Conservation (phyloP, 306 rosid genomes). For the Urtica urens region DNA sequence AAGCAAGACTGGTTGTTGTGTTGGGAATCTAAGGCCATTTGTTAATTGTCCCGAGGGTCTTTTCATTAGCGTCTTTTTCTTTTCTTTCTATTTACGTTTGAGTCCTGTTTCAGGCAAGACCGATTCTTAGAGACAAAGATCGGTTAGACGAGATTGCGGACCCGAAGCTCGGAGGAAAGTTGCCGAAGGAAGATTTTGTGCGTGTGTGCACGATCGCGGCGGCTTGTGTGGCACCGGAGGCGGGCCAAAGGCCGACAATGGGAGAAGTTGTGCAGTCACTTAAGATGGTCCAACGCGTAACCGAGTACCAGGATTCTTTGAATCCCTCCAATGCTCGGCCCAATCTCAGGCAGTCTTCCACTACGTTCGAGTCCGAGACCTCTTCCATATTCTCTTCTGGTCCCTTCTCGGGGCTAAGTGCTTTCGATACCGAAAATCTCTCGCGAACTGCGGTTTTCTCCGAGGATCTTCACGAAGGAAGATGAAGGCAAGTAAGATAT, state of each 20-base stretch:
- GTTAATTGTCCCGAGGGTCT: background rate
- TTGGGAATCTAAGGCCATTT: too few species aligned
- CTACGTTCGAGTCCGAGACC: conserved; percentile 77
- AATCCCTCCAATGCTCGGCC: conserved; percentile 54
- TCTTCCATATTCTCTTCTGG: conserved; percentile 95
- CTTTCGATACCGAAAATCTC: conserved; percentile 64
- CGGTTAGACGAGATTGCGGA: conserved; percentile 80
- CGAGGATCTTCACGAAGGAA: conserved; percentile 97
- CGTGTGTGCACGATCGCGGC: conserved; percentile 95
- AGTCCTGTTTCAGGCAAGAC: conserved; percentile 69
- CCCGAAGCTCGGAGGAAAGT: conserved; percentile 70
- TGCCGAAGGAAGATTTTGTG: conserved; percentile 76
- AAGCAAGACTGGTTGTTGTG: too few species aligned
- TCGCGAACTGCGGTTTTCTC: conserved; percentile 79
- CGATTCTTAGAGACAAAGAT: conserved; percentile 87
- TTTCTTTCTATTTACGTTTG: background rate
- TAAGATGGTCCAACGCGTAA: conserved; percentile 88
- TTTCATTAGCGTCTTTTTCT: background rate
- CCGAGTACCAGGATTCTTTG: conserved; percentile 51
- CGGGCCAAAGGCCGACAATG: conserved; percentile 94
- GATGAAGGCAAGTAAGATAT: conserved; percentile 35
- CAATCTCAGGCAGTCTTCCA: conserved; percentile 70
- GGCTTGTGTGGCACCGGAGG: conserved; percentile 96
- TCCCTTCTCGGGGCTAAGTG: conserved; percentile 77
- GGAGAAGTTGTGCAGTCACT: conserved; percentile 99